These are phyloP conservation scores for Sporisorium sorghi DNA, from an alignment of 1,284 basidiomycete genomes.

Conservation along the genomic window DNA sequence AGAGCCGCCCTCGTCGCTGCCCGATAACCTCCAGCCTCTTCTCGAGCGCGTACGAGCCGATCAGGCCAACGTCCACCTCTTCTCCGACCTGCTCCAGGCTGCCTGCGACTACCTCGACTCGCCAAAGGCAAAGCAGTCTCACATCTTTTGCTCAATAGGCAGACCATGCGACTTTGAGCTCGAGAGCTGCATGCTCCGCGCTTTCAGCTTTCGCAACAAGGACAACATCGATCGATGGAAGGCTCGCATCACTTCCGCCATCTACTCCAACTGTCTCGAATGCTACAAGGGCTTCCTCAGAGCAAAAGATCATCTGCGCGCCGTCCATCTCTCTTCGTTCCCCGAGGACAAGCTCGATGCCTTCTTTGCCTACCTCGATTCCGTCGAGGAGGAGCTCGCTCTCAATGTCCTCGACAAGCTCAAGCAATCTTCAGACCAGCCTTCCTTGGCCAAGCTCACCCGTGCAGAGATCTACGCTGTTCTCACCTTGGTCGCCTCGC, in stretches of 20 bases:
- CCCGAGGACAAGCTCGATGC: conserved; percentile 41
- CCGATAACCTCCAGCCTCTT: conserved; percentile 21
- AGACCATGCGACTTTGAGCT: conserved; percentile 52
- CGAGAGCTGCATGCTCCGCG: conserved; percentile 59
- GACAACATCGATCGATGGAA: conserved; percentile 51
- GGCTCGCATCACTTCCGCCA: conserved; percentile 23
- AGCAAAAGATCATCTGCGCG: conserved; percentile 41
- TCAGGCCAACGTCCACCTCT: conserved; percentile 37
- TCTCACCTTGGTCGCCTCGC: conserved; percentile 43
- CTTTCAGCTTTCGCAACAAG: conserved; percentile 50
- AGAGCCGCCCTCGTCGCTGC: conserved; percentile 24
- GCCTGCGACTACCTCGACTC: conserved; percentile 45
- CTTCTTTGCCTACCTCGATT: conserved; percentile 51
- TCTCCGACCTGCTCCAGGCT: conserved; percentile 42
- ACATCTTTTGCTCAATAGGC: conserved; percentile 41
- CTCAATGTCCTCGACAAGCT: conserved; percentile 36
- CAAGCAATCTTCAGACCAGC: conserved; percentile 8
- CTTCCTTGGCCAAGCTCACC: conserved; percentile 27
- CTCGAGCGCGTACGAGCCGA: conserved; percentile 26
- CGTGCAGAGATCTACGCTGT: conserved; percentile 47
- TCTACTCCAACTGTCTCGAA: conserved; percentile 54
- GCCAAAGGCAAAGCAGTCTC: conserved; percentile 32
- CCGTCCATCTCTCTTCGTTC: conserved; percentile 40
- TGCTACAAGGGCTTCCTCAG: conserved; percentile 54
- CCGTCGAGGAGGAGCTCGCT: conserved; percentile 48